Evolutionary conservation across 495 filamentous ascomycete genomes (phyloP).

Genomic region (Talaromyces trachyspermus): DNA sequence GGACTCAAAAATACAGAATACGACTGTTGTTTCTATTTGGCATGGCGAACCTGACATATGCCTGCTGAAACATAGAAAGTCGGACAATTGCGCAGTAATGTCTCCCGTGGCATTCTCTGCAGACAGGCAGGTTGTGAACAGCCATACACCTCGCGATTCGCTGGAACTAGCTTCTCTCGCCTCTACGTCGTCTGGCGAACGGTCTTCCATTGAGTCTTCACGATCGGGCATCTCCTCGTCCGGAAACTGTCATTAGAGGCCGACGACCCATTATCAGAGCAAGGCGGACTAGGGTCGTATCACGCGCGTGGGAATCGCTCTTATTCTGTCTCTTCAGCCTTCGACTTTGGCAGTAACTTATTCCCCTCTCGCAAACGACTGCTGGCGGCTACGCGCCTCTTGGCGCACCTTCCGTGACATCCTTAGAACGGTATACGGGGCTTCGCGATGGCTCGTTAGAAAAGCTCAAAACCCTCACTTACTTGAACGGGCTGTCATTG

Average conservation of each 20-base stretch:
- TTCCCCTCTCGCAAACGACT: slow-evolving; percentile 87
- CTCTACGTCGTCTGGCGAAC: slow-evolving; percentile 57
- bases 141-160: slow-evolving; percentile 59
- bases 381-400: slow-evolving; percentile 74
- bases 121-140: slow-evolving; percentile 15
- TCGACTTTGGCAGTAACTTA: slow-evolving; percentile 85
- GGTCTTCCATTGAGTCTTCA: slow-evolving; percentile 65
- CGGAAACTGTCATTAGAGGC: slow-evolving; percentile 83
- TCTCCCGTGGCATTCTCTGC: slow-evolving; percentile 25
- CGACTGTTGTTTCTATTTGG: background rate
- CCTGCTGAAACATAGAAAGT: background rate
- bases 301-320: slow-evolving; percentile 53
- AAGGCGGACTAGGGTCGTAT: slow-evolving; percentile 37
- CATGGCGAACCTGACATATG: background rate
- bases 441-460: slow-evolving; percentile 61
- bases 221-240: slow-evolving; percentile 83
- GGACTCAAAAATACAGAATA: too few relatives aligned
- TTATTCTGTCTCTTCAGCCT: slow-evolving; percentile 85
- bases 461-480: slow-evolving; percentile 91
- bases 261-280: slow-evolving; percentile 67
- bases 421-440: slow-evolving; percentile 37
- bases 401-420: slow-evolving; percentile 54
- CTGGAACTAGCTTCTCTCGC: slow-evolving; percentile 94
- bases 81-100: slow-evolving; percentile 17
- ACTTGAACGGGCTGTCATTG: slow-evolving; percentile 83